These are phyloP conservation scores for Erigeron philadelphicus DNA, from an alignment of 140 eudicot species.

Conservation along the genomic window DNA sequence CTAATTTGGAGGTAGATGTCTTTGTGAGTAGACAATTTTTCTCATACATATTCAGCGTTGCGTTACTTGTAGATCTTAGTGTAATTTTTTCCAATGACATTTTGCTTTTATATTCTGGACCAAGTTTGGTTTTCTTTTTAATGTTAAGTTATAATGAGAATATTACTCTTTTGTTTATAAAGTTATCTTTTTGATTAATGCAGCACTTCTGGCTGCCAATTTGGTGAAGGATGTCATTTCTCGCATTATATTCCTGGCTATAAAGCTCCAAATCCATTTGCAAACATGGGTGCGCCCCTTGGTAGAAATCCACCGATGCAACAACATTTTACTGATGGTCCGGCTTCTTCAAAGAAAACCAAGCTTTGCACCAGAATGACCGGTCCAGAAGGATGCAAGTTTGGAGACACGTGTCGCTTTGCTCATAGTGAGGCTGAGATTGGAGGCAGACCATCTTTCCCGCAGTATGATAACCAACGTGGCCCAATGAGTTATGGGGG, in stretches of 20 bases:
- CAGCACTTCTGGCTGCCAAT: slow-evolving; percentile 78
- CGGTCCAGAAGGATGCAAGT: slow-evolving; percentile 75
- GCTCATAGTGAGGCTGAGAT: slow-evolving; percentile 66
- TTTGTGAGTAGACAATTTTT: too few species aligned
- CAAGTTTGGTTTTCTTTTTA: not conserved
- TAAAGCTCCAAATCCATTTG: slow-evolving; percentile 43
- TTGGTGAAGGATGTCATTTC: slow-evolving; percentile 75
- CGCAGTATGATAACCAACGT: slow-evolving; percentile 45
- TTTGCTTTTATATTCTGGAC: too few species aligned
- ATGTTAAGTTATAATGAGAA: not conserved
- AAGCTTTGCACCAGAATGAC: slow-evolving; percentile 56
- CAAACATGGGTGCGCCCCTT: slow-evolving; percentile 41
- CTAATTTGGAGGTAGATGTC: too few species aligned
- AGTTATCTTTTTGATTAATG: slow-evolving; percentile 22
- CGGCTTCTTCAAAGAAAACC: slow-evolving; percentile 32
- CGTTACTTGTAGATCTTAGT: too few species aligned
- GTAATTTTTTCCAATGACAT: too few species aligned
- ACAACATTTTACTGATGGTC: slow-evolving; percentile 45
- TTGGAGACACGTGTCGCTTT: slow-evolving; percentile 64
- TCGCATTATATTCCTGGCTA: slow-evolving; percentile 66
- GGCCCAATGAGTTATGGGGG: slow-evolving; percentile 33
- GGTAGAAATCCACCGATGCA: slow-evolving; percentile 45
- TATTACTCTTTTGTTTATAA: not conserved
- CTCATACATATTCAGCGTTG: too few species aligned
- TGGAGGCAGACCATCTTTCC: slow-evolving; percentile 34